Evolutionary conservation across 768 basidiomycete species (phyloP).

Genomic region (Erythrobasidium yunnanense): DNA sequence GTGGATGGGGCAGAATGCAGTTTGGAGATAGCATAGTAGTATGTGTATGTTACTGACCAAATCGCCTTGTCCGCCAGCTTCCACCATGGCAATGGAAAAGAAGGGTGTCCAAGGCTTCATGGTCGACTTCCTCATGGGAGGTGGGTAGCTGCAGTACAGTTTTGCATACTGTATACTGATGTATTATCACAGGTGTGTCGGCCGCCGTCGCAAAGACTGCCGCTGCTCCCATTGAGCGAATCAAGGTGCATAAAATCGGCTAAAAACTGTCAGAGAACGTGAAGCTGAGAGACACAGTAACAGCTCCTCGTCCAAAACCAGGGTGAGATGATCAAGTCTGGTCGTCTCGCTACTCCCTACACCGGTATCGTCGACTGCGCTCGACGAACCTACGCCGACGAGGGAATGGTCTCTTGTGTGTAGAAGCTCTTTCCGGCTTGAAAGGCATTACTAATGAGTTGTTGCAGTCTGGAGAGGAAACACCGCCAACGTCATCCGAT

Average conservation of each 20-base stretch:
- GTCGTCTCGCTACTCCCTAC: constrained; percentile 90
- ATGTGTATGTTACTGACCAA: too few species aligned
- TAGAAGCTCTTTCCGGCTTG: neutral
- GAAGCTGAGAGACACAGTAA: neutral
- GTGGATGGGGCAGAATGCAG: too few species aligned
- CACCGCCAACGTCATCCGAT: constrained; percentile 99
- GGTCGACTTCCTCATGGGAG: constrained; percentile 28
- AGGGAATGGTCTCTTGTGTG: constrained; percentile 67
- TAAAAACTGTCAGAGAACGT: too few species aligned
- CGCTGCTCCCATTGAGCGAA: constrained; percentile 98
- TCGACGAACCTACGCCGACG: constrained; percentile 77
- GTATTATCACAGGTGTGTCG: constrained; percentile 33
- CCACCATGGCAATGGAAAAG: neutral
- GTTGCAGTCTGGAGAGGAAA: constrained; percentile 83
- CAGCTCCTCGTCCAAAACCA: constrained; percentile 32
- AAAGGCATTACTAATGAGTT: neutral
- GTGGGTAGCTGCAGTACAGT: neutral
- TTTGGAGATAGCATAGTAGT: too few species aligned
- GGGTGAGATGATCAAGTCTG: constrained; percentile 99
- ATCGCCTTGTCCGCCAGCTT: neutral
- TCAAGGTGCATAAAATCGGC: constrained; percentile 94
- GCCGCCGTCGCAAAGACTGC: constrained; percentile 93
- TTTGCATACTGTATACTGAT: neutral
- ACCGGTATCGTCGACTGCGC: constrained; percentile 93
- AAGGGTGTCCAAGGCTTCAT: constrained; percentile 23